Conservation (phyloP, 2,329 filamentous ascomycete genomes). For the Eutypella sp. region DNA sequence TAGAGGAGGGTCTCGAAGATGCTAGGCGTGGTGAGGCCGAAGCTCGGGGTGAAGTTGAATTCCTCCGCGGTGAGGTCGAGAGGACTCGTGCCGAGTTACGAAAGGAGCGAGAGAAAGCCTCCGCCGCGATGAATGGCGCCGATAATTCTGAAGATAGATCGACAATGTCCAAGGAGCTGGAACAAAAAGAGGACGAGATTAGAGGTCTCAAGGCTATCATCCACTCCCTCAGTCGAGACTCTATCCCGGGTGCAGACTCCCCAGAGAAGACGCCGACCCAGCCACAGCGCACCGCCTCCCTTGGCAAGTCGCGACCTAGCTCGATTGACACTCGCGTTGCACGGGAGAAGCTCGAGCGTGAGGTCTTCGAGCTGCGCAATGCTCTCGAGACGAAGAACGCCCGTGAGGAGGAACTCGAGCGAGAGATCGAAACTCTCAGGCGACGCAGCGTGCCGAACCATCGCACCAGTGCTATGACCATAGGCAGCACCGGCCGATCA, state of each 20-base stretch:
- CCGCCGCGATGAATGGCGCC: constrained; percentile 52
- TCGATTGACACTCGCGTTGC: constrained; percentile 52
- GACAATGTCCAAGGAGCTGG: constrained; percentile 66
- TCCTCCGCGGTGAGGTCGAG: constrained; percentile 90
- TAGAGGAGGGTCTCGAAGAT: constrained; percentile 95
- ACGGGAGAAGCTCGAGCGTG: constrained; percentile 69
- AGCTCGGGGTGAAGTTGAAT: constrained; percentile 92
- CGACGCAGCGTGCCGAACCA: constrained; percentile 38
- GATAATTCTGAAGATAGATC: constrained; percentile 35
- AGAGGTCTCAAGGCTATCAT: constrained; percentile 96
- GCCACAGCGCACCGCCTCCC: constrained; percentile 29
- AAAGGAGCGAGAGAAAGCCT: constrained; percentile 79
- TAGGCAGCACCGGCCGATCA: constrained; percentile 47
- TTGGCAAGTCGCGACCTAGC: constrained; percentile 40
- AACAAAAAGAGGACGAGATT: constrained; percentile 96
- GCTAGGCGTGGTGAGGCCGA: constrained; percentile 91
- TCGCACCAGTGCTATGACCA: constrained; percentile 47
- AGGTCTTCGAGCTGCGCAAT: constrained; percentile 71
- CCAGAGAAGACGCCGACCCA: constrained; percentile 28
- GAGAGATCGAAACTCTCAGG: constrained; percentile 67
- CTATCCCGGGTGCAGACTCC: constrained; percentile 41
- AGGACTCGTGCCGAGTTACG: constrained; percentile 82
- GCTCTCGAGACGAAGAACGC: constrained; percentile 66
- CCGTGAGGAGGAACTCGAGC: constrained; percentile 81
- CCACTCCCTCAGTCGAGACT: constrained; percentile 82